These are phyloP conservation scores for Aurifilum marmelostoma DNA, from an alignment of 2,329 filamentous ascomycete genomes.

Conservation along the genomic window DNA sequence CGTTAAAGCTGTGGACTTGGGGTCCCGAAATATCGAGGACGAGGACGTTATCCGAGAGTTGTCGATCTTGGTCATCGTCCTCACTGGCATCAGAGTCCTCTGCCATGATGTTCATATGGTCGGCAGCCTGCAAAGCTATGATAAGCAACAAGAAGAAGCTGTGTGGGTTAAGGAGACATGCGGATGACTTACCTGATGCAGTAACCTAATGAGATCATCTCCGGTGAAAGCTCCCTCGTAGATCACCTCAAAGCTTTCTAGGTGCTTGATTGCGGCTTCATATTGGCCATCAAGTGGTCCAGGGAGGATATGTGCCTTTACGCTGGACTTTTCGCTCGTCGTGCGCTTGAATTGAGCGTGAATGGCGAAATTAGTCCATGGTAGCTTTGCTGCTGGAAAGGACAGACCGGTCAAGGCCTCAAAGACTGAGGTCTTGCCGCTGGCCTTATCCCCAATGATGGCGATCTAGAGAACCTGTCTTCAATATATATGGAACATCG, in stretches of 20 bases:
- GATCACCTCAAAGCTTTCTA: neutral
- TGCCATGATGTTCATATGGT: neutral
- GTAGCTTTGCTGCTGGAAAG: slow-evolving; percentile 16
- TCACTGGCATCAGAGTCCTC: neutral
- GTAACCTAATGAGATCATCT: neutral
- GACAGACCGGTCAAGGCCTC: slow-evolving; percentile 24
- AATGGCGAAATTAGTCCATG: slow-evolving; percentile 20
- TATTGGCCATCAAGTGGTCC: neutral
- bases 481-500: neutral
- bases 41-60: slow-evolving; percentile 26
- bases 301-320: slow-evolving; percentile 18
- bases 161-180: neutral
- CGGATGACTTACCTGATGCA: neutral
- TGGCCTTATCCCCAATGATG: slow-evolving; percentile 27
- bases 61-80: neutral
- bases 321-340: slow-evolving; percentile 15
- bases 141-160: neutral
- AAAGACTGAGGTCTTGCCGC: slow-evolving; percentile 28
- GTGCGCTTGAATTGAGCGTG: slow-evolving; percentile 23
- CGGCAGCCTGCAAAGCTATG: neutral
- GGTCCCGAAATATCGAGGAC: slow-evolving; percentile 27
- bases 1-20: slow-evolving; percentile 21
- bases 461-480: slow-evolving; percentile 9
- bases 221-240: neutral
- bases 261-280: neutral